Base-by-base conservation (phyloP, 305 asterid genomes). In the Solanum chacoense region DNA sequence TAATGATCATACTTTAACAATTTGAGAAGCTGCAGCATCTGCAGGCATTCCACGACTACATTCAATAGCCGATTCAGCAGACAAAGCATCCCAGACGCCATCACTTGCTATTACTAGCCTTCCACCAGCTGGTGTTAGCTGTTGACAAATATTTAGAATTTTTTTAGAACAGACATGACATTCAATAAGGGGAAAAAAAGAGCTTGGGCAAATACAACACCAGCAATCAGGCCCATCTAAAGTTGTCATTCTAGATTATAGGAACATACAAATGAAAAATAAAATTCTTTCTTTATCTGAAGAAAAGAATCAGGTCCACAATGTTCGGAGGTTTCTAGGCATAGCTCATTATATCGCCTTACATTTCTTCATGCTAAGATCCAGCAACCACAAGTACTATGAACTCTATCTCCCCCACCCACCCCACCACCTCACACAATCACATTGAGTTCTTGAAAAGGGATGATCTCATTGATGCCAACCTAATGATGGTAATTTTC, bases 31-130 rank as follows among this genome's bases (percentile, higher is more conserved):
- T 87, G 99, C 96, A 87, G 94, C 96, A 87, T 98, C 99, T 42
- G 98, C 89, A 40, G 95, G 93, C 99, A 96, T 94, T 79, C 98
- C 99, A 88, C 96, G 93, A 88, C 98, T 94, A 89, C 99, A 94
- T 26, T 95, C 99, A 35, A 96, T 90, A 90, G 98, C 99, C 37
- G 89, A 37, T 93, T 98, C 99, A 55, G 98, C 96, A 88, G 98
- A 91, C 90, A 98, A 20, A 88, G 99, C 98, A 88, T 98, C 99
- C 99, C 99, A 98, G 92, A 98, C 99, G 84, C 99, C 99, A 29
- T 98, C 99, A 76, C 99, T 98, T 86, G 99, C 93, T 90, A 98
- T 91, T 50, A 98, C 91, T 79, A 98, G 93, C 92, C 99, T 93
- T 87, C 99, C 99, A 88, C 99, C 99, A 10, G 95, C 94, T 31